Percentiles rank a stretch among this genome's conserved stretches.
Conservation (phyloP, 2,329 filamentous ascomycete genomes). For the Sarocladiaceae sp. region DNA sequence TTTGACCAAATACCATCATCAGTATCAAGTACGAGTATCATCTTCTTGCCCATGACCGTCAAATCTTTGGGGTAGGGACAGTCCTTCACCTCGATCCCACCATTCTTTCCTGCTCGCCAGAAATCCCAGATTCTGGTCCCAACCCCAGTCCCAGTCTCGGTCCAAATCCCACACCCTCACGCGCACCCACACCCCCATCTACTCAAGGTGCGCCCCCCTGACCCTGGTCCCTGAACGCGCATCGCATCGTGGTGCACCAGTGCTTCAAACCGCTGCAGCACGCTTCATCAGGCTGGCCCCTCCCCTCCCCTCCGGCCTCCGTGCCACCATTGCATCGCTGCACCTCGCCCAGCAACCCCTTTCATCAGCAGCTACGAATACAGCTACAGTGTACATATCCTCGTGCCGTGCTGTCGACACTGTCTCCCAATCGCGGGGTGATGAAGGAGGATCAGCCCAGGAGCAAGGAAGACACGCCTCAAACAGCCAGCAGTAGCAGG, state of each 20-base stretch:
- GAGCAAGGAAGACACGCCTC: too few relatives aligned
- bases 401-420: too few relatives aligned
- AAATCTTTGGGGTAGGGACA: too few relatives aligned
- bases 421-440: slow-evolving; percentile 7
- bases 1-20: too few relatives aligned
- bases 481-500: too few relatives aligned
- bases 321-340: slow-evolving; percentile 7
- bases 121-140: too few relatives aligned
- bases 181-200: background rate
- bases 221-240: slow-evolving; percentile 5
- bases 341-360: slow-evolving; percentile 5
- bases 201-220: background rate
- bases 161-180: background rate
- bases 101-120: background rate
- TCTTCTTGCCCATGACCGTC: too few relatives aligned
- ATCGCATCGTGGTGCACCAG: slow-evolving; percentile 6
- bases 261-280: slow-evolving; percentile 7
- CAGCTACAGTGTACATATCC: too few relatives aligned
- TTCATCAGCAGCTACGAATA: slow-evolving; percentile 8
- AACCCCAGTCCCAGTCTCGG: background rate
- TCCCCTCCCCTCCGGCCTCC: background rate
- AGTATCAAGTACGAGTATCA: too few relatives aligned
- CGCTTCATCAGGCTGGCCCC: background rate
- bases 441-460: background rate
- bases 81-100: background rate